These are phyloP conservation scores for Coriaria nepalensis DNA, from an alignment of 306 rosid genomes.

Conservation along the genomic window DNA sequence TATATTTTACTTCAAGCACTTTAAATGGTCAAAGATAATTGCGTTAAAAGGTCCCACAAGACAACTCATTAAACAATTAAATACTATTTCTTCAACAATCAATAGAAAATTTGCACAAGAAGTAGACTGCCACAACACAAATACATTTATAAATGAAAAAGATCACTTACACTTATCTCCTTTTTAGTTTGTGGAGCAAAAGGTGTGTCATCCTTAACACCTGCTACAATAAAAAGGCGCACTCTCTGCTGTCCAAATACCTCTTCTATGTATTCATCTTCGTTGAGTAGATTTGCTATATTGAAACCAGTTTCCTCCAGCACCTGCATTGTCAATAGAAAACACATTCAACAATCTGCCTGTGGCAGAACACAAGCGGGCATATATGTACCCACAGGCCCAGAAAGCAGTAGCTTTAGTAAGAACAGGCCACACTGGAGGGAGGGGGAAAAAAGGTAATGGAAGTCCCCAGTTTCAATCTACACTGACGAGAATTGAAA, in stretches of 20 bases:
- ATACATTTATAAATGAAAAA: constrained; percentile 3
- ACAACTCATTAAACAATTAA: too few species aligned
- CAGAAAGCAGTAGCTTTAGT: too few species aligned
- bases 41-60: too few species aligned
- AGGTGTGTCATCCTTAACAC: constrained; percentile 78
- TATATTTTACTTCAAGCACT: too few species aligned
- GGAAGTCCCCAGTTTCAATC: too few species aligned
- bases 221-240: constrained; percentile 81
- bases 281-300: constrained; percentile 50
- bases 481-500: too few species aligned
- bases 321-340: constrained; percentile 42
- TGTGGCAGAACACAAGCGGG: too few species aligned
- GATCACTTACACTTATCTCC: constrained; percentile 88
- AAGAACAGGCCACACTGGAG: too few species aligned
- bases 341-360: neutral
- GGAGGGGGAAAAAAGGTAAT: too few species aligned
- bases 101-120: neutral
- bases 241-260: constrained; percentile 93
- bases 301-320: constrained; percentile 96
- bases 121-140: neutral
- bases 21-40: too few species aligned
- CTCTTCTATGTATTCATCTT: constrained; percentile 64
- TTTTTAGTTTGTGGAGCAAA: constrained; percentile 95
- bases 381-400: too few species aligned
- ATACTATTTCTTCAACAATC: too few species aligned